These are phyloP conservation scores for Recurvomyces mirabilis DNA, from an alignment of 495 filamentous ascomycete species.

Conservation along the genomic window DNA sequence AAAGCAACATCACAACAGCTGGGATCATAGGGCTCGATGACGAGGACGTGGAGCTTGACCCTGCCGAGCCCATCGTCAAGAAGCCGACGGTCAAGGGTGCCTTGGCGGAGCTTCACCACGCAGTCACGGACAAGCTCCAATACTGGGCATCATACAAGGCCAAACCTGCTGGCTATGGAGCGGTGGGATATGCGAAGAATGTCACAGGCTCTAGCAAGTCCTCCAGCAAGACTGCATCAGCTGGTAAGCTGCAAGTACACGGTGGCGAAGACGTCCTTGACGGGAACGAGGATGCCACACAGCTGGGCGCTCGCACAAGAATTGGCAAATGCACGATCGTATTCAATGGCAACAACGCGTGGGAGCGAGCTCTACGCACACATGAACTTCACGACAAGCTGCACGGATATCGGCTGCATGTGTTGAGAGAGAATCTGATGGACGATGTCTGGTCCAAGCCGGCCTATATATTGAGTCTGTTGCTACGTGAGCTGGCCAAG, in stretches of 20 bases:
- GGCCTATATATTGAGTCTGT: conserved; percentile 37
- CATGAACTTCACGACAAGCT: conserved; percentile 28
- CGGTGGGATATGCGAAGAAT: not conserved
- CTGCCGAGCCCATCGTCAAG: not conserved
- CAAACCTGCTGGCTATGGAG: not conserved
- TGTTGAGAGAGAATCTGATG: conserved; percentile 25
- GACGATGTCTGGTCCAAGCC: conserved; percentile 38
- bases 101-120: conserved; percentile 14
- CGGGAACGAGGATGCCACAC: conserved; percentile 8
- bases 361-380: conserved; percentile 28
- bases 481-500: conserved; percentile 41
- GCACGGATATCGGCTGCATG: conserved; percentile 27
- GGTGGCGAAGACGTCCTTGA: conserved; percentile 3
- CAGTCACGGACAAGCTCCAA: conserved; percentile 15
- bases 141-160: conserved; percentile 13
- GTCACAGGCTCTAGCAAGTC: not conserved
- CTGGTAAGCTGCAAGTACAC: no score
- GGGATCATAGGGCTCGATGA: conserved; percentile 4
- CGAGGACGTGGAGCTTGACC: not conserved
- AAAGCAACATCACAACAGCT: not conserved
- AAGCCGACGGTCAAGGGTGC: conserved; percentile 7
- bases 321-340: conserved; percentile 28
- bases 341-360: conserved; percentile 25
- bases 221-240: no score
- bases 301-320: conserved; percentile 13